phyloP scores from a whole-genome alignment of 116 monocot species.

The Posidonia oceanica region DNA sequence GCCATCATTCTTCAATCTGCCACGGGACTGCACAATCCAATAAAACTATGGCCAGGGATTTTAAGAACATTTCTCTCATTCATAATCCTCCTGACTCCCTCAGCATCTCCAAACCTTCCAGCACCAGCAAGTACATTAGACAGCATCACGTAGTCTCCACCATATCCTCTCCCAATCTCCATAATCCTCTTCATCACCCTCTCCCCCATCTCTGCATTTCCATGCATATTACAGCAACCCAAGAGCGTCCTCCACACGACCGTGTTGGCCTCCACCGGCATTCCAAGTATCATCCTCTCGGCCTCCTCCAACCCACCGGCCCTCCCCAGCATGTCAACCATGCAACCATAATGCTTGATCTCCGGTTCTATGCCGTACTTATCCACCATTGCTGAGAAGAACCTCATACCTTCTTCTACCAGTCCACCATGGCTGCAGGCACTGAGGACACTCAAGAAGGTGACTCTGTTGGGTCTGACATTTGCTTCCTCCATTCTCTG shows the following conservation, averaged over 20 bases:
- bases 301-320: conserved; percentile 29
- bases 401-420: conserved; percentile 55
- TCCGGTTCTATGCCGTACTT: conserved; percentile 33
- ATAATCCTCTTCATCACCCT: conserved; percentile 51
- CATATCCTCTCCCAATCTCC: conserved; percentile 37
- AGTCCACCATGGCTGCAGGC: conserved; percentile 80
- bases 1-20: too few relatives aligned
- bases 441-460: conserved; percentile 57
- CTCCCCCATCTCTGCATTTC: conserved; percentile 55
- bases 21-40: neutral
- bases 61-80: conserved; percentile 46
- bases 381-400: conserved; percentile 37
- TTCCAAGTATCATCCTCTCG: conserved; percentile 30
- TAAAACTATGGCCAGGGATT: conserved; percentile 38
- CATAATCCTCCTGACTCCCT: conserved; percentile 40
- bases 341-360: conserved; percentile 66
- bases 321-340: conserved; percentile 31
- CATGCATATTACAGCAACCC: conserved; percentile 54
- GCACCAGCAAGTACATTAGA: conserved; percentile 47
- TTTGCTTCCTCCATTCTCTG: conserved; percentile 23
- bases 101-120: conserved; percentile 64
- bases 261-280: too few relatives aligned
- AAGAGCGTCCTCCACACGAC: conserved; percentile 66
- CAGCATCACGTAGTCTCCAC: conserved; percentile 67
- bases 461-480: conserved; percentile 45